Evolutionary conservation across 2,329 filamentous ascomycete species (phyloP).

Genomic region (Cyclaneusma minus): DNA sequence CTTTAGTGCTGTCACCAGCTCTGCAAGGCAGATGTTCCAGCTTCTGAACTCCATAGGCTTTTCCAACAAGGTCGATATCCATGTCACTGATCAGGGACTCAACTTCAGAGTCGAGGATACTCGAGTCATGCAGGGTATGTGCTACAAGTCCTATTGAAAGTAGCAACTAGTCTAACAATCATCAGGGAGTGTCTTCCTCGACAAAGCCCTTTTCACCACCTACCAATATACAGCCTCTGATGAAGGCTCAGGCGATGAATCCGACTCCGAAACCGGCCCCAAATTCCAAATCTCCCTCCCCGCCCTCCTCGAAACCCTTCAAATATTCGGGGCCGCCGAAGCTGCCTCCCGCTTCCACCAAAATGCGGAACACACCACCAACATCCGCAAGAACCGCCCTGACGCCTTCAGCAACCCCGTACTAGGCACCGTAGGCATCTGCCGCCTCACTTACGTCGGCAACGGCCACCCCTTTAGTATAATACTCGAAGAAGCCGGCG

Average conservation of each 20-base stretch:
- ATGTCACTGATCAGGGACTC: conserved; percentile 73
- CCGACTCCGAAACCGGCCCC: conserved; percentile 25
- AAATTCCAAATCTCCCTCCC: conserved; percentile 78
- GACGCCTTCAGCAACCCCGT: conserved; percentile 75
- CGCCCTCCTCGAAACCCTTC: conserved; percentile 80
- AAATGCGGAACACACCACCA: conserved; percentile 44
- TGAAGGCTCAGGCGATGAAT: conserved; percentile 23
- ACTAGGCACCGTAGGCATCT: conserved; percentile 72
- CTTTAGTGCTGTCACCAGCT: conserved; percentile 63
- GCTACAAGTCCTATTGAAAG: conserved; percentile 1
- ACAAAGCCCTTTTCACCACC: conserved; percentile 75
- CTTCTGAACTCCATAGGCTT: conserved; percentile 43
- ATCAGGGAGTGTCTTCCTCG: conserved; percentile 63
- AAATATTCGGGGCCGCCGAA: conserved; percentile 85
- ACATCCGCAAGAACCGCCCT: conserved; percentile 42
- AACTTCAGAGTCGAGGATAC: conserved; percentile 80
- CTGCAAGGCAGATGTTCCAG: conserved; percentile 58
- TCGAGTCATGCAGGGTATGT: conserved; percentile 75
- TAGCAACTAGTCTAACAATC: conserved; percentile 7
- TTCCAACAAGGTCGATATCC: conserved; percentile 40
- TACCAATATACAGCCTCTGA: conserved; percentile 49
- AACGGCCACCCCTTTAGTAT: conserved; percentile 70
- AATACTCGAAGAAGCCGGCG: conserved; percentile 69
- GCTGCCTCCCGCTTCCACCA: conserved; percentile 40
- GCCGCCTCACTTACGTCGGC: conserved; percentile 62